Evolutionary conservation across 306 rosid genomes (phyloP).

Genomic region (Cucurbita moschata): DNA sequence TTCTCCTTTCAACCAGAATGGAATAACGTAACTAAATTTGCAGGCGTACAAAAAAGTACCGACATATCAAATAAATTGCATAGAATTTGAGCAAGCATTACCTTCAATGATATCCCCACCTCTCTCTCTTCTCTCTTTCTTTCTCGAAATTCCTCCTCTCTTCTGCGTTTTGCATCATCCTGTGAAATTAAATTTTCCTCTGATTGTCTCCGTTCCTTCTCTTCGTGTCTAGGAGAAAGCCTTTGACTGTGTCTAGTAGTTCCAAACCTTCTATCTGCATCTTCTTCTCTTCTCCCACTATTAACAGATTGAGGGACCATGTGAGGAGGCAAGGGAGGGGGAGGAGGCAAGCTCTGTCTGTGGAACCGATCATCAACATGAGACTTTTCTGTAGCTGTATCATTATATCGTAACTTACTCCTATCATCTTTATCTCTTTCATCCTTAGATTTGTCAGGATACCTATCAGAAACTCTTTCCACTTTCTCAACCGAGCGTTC

Average conservation of each 20-base stretch:
- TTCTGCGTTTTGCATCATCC: conserved; percentile 82
- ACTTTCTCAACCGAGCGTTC: conserved; percentile 78
- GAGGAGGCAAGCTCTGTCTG: conserved; percentile 93
- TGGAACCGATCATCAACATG: conserved; percentile 78
- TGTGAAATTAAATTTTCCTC: conserved; percentile 70
- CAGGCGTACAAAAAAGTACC: background rate
- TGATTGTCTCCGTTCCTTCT: conserved; percentile 81
- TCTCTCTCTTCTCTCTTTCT: conserved; percentile 87
- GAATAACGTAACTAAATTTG: background rate
- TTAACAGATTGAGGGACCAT: conserved; percentile 82
- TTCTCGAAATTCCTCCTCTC: conserved; percentile 92
- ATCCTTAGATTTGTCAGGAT: conserved; percentile 72
- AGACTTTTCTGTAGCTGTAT: conserved; percentile 51
- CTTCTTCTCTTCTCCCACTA: conserved; percentile 89
- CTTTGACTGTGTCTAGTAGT: conserved; percentile 69
- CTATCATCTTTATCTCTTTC: conserved; percentile 67
- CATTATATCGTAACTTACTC: conserved; percentile 61
- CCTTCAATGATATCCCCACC: conserved; percentile 46
- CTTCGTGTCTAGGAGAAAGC: conserved; percentile 96
- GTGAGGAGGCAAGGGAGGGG: conserved; percentile 95
- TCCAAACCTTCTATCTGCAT: conserved; percentile 81
- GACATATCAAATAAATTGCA: background rate
- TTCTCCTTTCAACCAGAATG: background rate
- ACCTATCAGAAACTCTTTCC: conserved; percentile 64
- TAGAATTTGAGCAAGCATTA: conserved; percentile 6